A percentile compares a stretch with the other conserved stretches of the same genome.
phyloP scores from a whole-genome alignment of 2,329 filamentous ascomycete genomes.

The Trichoderma sp. region DNA sequence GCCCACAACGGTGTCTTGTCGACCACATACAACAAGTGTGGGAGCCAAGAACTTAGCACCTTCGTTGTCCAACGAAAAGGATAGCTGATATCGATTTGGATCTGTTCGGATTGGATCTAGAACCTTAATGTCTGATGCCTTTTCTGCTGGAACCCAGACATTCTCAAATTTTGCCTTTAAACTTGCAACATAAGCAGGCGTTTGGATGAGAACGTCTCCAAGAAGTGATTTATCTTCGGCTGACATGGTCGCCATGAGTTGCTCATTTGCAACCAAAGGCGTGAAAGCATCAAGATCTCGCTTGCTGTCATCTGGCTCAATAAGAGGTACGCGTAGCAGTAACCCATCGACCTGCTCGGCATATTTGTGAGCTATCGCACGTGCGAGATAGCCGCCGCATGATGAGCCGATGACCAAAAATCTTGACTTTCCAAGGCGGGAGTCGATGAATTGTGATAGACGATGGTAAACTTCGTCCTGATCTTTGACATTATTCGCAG shows the following conservation, averaged over 20 bases:
- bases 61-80: background rate
- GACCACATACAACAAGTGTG: constrained; percentile 19
- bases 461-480: constrained; percentile 18
- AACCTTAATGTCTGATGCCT: background rate
- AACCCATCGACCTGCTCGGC: constrained; percentile 17
- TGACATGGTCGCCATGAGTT: constrained; percentile 11
- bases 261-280: constrained; percentile 10
- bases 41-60: constrained; percentile 13
- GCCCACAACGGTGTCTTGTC: constrained; percentile 18
- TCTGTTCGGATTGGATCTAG: constrained; percentile 15
- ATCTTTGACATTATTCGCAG: constrained; percentile 2
- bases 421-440: background rate
- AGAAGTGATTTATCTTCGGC: constrained; percentile 9
- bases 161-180: constrained; percentile 12
- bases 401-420: constrained; percentile 20
- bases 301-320: constrained; percentile 16
- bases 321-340: constrained; percentile 19
- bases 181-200: constrained; percentile 7
- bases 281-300: constrained; percentile 15
- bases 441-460: constrained; percentile 12
- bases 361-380: constrained; percentile 17
- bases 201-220: constrained; percentile 19
- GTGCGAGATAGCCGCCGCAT: constrained; percentile 21
- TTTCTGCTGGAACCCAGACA: constrained; percentile 5
- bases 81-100: constrained; percentile 16